Base-by-base conservation (phyloP, 768 basidiomycete genomes). In the Mycena haematopus region DNA sequence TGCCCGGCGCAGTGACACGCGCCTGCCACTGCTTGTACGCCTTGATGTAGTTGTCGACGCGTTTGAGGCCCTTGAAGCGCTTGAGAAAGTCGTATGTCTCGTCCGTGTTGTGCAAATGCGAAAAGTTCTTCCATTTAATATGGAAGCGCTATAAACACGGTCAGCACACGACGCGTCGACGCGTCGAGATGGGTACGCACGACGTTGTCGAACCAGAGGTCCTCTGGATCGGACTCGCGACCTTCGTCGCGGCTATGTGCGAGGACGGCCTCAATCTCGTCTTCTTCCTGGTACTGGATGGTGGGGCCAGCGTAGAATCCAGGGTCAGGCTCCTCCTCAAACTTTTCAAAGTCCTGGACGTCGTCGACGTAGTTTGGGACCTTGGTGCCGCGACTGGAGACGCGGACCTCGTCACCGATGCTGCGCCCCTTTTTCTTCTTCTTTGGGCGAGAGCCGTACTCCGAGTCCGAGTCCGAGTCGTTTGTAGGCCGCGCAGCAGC, bases 71-170 rank as follows among this genome's bases (percentile, higher is more conserved):
- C 73, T 89, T 92, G 85, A 91, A 99, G 25, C 91, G 87, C 76
- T 96, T 98, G 62, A 99, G 80, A 76, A 96, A 98, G 72, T 95
- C 90, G 80, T 98, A 97, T 17, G 90, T 90, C 77, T 99, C 97
- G 73, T 99, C 96, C n/a, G 97, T 99, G 72, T 99, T 98, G 80
- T 99, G 97, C 17, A 99, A 83, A 74, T 99, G 96, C 11, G 95
- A 97, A 76, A 95, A 99, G 69, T 88, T 89, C 77, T 99, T 98
- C 97, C 97, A 99, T 77, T 99, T 99, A 82, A 99, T 95, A 74
- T 98, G 95, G 81, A 91, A 99, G 54, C 95, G 95, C 95, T 97
- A 72, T 3, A 57, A 45, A 31, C 53, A 21, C 50, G 50, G 42
- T 70, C 31, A 66, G 40, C 6, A n/a, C 36, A 42, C 7, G 10